phyloP scores from a whole-genome alignment of 129 eudicot genomes.

The Kitagawia praeruptora region DNA sequence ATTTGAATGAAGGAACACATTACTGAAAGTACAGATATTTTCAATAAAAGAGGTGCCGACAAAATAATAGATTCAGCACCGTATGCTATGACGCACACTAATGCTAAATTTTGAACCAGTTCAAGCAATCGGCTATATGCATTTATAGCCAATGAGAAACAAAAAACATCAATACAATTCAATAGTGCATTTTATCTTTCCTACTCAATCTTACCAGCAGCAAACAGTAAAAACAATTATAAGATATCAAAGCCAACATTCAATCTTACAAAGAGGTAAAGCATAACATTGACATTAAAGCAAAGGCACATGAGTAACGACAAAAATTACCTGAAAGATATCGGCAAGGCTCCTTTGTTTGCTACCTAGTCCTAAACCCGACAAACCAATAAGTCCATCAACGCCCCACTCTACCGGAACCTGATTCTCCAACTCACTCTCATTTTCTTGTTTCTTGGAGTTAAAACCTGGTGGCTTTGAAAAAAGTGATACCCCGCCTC shows the following conservation, averaged over 20 bases:
- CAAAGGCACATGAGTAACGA: neutral
- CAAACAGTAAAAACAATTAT: neutral
- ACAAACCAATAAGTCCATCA: constrained; percentile 87
- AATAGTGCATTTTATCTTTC: neutral
- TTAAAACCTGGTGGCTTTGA: constrained; percentile 87
- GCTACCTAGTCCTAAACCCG: constrained; percentile 85
- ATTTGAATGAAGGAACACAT: neutral
- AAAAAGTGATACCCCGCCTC: constrained; percentile 59
- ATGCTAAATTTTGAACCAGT: neutral
- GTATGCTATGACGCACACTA: neutral
- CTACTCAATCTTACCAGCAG: neutral
- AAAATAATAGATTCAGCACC: neutral
- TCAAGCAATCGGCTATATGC: neutral
- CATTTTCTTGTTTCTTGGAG: constrained; percentile 70
- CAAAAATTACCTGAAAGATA: constrained; percentile 69
- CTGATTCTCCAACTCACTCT: constrained; percentile 54
- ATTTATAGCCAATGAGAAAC: neutral
- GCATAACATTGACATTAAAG: neutral
- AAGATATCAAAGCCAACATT: neutral
- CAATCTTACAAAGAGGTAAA: neutral
- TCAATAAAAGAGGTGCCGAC: neutral
- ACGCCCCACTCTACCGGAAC: constrained; percentile 84
- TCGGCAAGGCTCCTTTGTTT: constrained; percentile 95
- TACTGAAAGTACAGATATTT: neutral
- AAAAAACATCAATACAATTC: neutral